A percentile compares a stretch with the other conserved stretches of the same genome.
phyloP scores from a whole-genome alignment of 2,329 filamentous ascomycete species.

The Pleurostoma richardsiae region DNA sequence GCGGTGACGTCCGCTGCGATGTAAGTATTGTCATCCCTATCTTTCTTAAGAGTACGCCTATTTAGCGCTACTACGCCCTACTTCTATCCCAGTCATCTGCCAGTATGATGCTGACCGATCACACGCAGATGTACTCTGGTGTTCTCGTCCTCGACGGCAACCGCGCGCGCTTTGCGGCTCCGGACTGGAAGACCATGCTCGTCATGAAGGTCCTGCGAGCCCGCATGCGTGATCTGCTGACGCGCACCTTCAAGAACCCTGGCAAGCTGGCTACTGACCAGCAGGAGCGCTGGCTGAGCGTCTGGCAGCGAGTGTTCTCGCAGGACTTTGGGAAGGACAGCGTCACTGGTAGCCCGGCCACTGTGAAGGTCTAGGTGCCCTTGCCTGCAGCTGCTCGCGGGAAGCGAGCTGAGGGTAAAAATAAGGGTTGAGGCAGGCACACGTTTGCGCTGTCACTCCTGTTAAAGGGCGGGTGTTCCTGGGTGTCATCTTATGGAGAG shows the following conservation, averaged over 20 bases:
- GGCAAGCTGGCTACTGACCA: conserved; percentile 58
- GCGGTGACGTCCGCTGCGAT: conserved; percentile 84
- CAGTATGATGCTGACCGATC: background rate
- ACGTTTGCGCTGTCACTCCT: no score
- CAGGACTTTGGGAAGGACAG: conserved; percentile 34
- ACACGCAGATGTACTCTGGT: conserved; percentile 70
- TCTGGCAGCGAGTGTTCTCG: conserved; percentile 67
- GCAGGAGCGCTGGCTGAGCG: conserved; percentile 68
- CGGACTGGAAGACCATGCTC: conserved; percentile 86
- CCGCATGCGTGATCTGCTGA: conserved; percentile 70
- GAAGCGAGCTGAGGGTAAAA: no score
- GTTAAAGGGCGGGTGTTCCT: no score
- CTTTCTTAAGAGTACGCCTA: background rate
- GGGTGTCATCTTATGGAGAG: no score
- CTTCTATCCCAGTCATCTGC: background rate
- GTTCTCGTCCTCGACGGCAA: conserved; percentile 86
- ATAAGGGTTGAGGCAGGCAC: no score
- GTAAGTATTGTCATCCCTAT: conserved; percentile 35
- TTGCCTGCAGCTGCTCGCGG: no score
- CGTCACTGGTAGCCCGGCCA: background rate
- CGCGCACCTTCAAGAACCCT: conserved; percentile 63
- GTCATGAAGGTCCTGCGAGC: conserved; percentile 78
- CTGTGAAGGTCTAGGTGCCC: no score
- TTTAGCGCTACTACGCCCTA: no score
- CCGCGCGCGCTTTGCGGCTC: conserved; percentile 73